Conservation (phyloP, 768 basidiomycete genomes). For the Lactifluus echinatus region DNA sequence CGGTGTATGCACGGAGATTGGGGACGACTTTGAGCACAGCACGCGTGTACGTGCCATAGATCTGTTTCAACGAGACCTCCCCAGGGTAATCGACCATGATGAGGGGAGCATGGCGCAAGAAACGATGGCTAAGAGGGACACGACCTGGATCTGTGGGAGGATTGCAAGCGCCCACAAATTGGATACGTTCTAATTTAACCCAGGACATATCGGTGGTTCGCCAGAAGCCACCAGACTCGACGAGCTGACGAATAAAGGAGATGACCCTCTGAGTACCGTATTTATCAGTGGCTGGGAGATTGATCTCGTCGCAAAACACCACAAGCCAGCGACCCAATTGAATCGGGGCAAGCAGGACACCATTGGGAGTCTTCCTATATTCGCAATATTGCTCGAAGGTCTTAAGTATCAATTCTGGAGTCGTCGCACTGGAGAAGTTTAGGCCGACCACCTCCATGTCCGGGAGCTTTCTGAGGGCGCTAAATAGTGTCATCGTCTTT, state of each 20-base stretch:
- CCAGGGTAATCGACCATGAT: constrained; percentile 99
- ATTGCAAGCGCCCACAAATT: constrained; percentile 99
- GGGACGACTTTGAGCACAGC: constrained; percentile 94
- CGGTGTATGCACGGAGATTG: constrained; percentile 83
- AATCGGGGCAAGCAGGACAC: constrained; percentile 87
- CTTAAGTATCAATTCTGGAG: constrained; percentile 95
- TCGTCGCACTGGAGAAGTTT: constrained; percentile 98
- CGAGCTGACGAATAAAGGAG: constrained; percentile 94
- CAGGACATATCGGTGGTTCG: constrained; percentile 89
- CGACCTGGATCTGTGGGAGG: constrained; percentile 98
- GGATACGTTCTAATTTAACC: constrained; percentile 97
- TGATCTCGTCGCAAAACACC: constrained; percentile 99
- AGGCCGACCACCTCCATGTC: constrained; percentile 99
- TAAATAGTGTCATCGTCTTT: constrained; percentile 99
- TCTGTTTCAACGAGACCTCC: constrained; percentile 92
- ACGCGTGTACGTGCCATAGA: constrained; percentile 96
- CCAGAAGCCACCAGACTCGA: constrained; percentile 94
- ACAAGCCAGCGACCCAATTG: constrained; percentile 98
- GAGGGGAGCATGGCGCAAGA: constrained; percentile 93
- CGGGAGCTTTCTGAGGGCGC: constrained; percentile 91
- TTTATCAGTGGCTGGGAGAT: constrained; percentile 91
- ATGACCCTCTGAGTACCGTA: constrained; percentile 99
- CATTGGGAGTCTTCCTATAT: constrained; percentile 96
- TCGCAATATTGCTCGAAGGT: constrained; percentile 99
- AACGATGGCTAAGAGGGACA: constrained; percentile 95